A percentile compares a stretch with the other conserved stretches of the same genome.
These are phyloP conservation scores for Carex myosuroides DNA, from an alignment of 176 grass and related monocot species.

Conservation along the genomic window DNA sequence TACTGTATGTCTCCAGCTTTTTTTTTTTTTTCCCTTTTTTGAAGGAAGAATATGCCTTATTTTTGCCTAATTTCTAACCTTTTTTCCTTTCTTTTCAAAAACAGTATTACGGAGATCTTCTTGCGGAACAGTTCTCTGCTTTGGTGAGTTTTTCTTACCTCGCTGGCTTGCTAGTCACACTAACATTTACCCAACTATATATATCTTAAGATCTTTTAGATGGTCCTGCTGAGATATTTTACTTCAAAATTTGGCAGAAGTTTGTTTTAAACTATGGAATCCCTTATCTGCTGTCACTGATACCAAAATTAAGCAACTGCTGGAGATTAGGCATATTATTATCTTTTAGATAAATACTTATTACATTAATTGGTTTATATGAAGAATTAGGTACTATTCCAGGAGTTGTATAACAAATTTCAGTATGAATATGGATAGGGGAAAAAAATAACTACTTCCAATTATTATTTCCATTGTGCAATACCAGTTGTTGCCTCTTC, in stretches of 20 bases:
- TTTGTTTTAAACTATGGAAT: background rate
- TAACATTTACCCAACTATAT: background rate
- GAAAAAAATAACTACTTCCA: background rate
- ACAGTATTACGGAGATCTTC: slow-evolving; percentile 70
- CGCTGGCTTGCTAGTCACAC: background rate
- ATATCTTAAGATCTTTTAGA: background rate
- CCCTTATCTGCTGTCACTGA: background rate
- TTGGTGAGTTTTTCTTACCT: slow-evolving; percentile 48
- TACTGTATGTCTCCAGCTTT: slow-evolving; percentile 40
- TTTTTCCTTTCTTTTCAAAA: slow-evolving; percentile 23
- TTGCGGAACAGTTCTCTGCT: slow-evolving; percentile 54
- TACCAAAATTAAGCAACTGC: background rate
- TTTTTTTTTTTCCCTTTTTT: background rate
- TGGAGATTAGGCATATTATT: background rate
- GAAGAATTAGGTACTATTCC: background rate
- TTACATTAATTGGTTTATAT: background rate
- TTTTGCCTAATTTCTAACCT: slow-evolving; percentile 11
- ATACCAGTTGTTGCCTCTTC: background rate
- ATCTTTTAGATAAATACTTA: background rate
- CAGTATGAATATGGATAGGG: background rate
- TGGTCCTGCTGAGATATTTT: background rate
- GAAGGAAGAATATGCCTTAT: background rate
- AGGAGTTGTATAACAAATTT: background rate
- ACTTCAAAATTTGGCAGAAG: background rate
- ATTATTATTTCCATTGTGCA: background rate